These are phyloP conservation scores for Urostyla sp. DNA, from an alignment of 73 alveolate species.

Conservation along the genomic window DNA sequence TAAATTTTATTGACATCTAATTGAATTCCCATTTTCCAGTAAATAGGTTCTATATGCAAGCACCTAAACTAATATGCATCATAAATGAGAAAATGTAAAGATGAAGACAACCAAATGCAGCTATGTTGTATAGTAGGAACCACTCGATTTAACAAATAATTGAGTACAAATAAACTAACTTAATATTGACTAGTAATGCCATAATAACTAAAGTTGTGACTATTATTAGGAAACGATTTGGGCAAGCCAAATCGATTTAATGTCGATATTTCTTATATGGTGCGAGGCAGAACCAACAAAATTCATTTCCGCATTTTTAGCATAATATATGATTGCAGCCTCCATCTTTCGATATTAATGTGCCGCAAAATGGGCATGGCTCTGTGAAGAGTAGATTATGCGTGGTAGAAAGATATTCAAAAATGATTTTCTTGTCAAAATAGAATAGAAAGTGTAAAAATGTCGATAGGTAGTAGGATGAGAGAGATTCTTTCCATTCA, in stretches of 20 bases:
- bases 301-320: conserved; percentile 48
- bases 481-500: conserved; percentile 15
- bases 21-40: not conserved
- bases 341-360: conserved; percentile 56
- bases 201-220: not conserved
- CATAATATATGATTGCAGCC: conserved; percentile 69
- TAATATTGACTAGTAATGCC: not conserved
- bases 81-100: not conserved
- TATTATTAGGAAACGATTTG: not conserved
- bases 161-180: not conserved
- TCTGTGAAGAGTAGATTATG: conserved; percentile 24
- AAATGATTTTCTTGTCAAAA: not conserved
- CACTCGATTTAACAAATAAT: not conserved
- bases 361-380: conserved; percentile 71
- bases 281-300: conserved; percentile 68
- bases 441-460: not conserved
- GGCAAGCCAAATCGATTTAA: not conserved
- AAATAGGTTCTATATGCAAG: not conserved
- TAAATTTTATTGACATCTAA: not conserved
- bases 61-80: not conserved
- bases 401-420: not conserved
- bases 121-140: not conserved
- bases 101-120: not conserved
- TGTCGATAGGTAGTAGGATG: not conserved
- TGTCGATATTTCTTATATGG: conserved; percentile 14